Percentiles rank a stretch among this genome's conserved stretches.
Conservation (phyloP, 192 early-diverging fungal species). For the Bifiguratus adelaidae region DNA sequence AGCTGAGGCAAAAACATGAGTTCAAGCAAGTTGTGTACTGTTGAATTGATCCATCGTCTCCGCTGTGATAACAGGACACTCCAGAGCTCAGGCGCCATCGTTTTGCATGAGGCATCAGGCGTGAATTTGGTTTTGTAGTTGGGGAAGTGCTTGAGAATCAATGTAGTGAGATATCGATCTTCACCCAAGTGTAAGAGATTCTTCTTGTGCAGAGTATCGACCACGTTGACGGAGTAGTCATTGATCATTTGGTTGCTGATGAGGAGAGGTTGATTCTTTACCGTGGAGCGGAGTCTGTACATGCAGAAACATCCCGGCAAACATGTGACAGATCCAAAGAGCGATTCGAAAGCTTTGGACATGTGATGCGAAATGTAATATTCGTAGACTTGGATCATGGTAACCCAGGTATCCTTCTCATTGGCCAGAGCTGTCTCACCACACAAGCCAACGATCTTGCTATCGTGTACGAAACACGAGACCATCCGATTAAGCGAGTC, state of each 20-base stretch:
- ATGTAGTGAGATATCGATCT: conserved; percentile 94
- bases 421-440: conserved; percentile 94
- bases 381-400: conserved; percentile 99
- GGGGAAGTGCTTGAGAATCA: conserved; percentile 97
- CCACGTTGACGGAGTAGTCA: conserved; percentile 89
- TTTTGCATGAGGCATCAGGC: conserved; percentile 85
- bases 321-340: conserved; percentile 96
- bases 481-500: conserved; percentile 92
- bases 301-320: conserved; percentile 98
- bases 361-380: conserved; percentile 98
- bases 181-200: conserved; percentile 97
- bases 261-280: conserved; percentile 83
- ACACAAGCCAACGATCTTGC: conserved; percentile 86
- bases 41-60: conserved; percentile 99
- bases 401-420: conserved; percentile 87
- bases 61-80: conserved; percentile 91
- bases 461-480: conserved; percentile 82
- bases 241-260: conserved; percentile 81
- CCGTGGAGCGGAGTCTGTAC: conserved; percentile 91
- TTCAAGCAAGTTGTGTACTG: conserved; percentile 97
- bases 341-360: conserved; percentile 94
- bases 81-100: conserved; percentile 91
- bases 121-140: conserved; percentile 92
- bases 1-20: conserved; percentile 86
- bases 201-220: conserved; percentile 97